A percentile compares a stretch with the other conserved stretches of the same genome.
Evolutionary conservation across 352 stramenopile species (phyloP).

Genomic region (Globisporangium abappressorium): DNA sequence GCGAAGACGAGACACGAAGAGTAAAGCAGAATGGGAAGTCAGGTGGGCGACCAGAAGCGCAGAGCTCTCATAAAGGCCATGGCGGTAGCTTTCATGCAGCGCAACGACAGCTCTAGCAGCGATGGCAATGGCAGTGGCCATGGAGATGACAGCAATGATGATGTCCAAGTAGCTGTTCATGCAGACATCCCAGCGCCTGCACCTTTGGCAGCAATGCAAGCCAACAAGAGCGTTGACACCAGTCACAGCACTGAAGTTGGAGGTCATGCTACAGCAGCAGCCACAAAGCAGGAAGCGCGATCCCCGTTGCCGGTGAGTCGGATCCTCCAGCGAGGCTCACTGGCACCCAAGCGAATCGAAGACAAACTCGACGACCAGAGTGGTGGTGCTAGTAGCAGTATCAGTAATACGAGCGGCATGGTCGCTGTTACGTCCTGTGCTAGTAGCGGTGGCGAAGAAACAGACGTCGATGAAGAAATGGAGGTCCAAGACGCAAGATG

Average conservation of each 20-base stretch:
- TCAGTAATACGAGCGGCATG: background rate
- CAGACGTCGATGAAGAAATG: conserved; percentile 4
- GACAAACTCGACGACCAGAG: background rate
- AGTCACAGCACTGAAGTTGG: background rate
- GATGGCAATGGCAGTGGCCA: conserved; percentile 6
- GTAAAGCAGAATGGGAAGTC: conserved; percentile 28
- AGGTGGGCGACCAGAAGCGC: conserved; percentile 32
- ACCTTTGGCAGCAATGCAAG: background rate
- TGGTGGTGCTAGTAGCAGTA: background rate
- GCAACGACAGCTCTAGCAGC: background rate
- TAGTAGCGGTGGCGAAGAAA: conserved; percentile 6
- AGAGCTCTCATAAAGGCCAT: conserved; percentile 37
- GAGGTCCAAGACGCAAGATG: conserved; percentile 17
- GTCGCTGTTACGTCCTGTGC: background rate
- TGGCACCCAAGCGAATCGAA: conserved; percentile 6
- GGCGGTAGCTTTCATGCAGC: conserved; percentile 17
- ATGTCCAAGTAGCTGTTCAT: background rate
- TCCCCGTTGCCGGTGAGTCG: conserved; percentile 11
- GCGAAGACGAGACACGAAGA: conserved; percentile 1
- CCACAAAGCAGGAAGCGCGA: background rate
- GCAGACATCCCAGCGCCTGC: background rate
- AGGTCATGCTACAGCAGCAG: background rate
- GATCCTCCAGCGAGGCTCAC: conserved; percentile 13
- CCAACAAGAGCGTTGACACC: background rate
- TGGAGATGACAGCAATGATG: background rate